Base-by-base conservation (phyloP, 2,329 filamentous ascomycete species). In the Grosmannia huntii region DNA sequence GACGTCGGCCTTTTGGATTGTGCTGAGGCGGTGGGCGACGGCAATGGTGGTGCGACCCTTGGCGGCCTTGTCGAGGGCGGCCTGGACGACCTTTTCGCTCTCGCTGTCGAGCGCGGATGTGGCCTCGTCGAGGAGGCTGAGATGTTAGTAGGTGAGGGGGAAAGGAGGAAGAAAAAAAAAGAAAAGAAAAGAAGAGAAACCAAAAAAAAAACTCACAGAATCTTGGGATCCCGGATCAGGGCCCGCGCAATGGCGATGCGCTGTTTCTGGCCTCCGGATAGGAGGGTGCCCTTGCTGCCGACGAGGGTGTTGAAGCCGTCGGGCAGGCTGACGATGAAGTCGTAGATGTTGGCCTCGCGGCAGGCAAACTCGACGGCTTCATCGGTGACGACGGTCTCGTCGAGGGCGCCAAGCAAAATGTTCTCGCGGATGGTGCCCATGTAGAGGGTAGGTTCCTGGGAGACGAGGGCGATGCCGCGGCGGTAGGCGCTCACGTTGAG, bases 261-360 rank as follows among this genome's bases (percentile, higher is more conserved):
- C 72, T 97, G 92, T 69, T 96, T 96, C 72, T 97, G 94, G 0
- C 92, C 94, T 58, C 94, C 92, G 2, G 86, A 91, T 19, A 96
- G 75, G 68, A 96, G 81, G 19, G 83, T 80, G 51, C 92, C 94
- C 73, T 96, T 95, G 69, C 81, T 88, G 31, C 94, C 92, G 33
- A 95, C 90, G 2, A 91, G 68, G 0, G 91, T 96, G 66, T 85
- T 81, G 74, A 96, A 90, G 19, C 89, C 90, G 2, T 95, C 89
- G 1, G 63, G 89, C 21, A 95, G 76, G 5, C 87, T 92, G 65
- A 89, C 76, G 73, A 96, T 90, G 68, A 95, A 95, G 66, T 95
- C 89, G 72, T 91, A 90, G 63, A 95, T 95, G 68, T 95, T 95
- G 64, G 90, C 88, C 68, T 96, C 89, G 60, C 86, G 86, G 75